Conservation (phyloP, 257 asterid species). For the Ehretia macrophylla region DNA sequence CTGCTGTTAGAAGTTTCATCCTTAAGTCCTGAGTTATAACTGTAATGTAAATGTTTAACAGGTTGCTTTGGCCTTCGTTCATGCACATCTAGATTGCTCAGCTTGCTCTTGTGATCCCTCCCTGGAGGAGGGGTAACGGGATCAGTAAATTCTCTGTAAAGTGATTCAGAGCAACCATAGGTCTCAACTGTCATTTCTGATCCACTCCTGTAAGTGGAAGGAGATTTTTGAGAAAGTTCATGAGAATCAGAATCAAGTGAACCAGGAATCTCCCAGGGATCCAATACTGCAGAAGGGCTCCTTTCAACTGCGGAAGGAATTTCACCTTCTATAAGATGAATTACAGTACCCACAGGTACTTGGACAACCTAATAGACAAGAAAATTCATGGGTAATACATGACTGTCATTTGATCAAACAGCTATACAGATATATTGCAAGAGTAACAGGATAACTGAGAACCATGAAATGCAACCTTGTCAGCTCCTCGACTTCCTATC, state of each 20-base stretch:
- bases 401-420: slow-evolving; percentile 2
- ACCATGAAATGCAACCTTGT: slow-evolving; percentile 55
- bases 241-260: slow-evolving; percentile 34
- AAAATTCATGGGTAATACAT: slow-evolving; percentile 5
- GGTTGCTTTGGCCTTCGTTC: not conserved
- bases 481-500: slow-evolving; percentile 88
- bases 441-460: slow-evolving; percentile 3
- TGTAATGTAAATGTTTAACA: not conserved
- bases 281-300: slow-evolving; percentile 47
- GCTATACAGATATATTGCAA: not conserved
- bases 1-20: slow-evolving; percentile 13
- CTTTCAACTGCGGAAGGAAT: slow-evolving; percentile 66
- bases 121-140: not conserved
- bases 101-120: slow-evolving; percentile 10
- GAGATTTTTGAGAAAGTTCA: slow-evolving; percentile 25
- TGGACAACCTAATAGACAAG: slow-evolving; percentile 53
- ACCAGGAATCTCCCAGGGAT: slow-evolving; percentile 93
- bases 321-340: slow-evolving; percentile 80
- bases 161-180: too few species aligned
- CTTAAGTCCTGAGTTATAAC: slow-evolving; percentile 16
- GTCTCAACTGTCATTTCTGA: slow-evolving; percentile 12
- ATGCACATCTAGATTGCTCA: not conserved
- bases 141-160: too few species aligned
- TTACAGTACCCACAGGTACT: slow-evolving; percentile 88
- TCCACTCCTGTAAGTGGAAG: not conserved